Conservation (phyloP, 2,329 filamentous ascomycete genomes). For the Ophiosphaerella narmari region DNA sequence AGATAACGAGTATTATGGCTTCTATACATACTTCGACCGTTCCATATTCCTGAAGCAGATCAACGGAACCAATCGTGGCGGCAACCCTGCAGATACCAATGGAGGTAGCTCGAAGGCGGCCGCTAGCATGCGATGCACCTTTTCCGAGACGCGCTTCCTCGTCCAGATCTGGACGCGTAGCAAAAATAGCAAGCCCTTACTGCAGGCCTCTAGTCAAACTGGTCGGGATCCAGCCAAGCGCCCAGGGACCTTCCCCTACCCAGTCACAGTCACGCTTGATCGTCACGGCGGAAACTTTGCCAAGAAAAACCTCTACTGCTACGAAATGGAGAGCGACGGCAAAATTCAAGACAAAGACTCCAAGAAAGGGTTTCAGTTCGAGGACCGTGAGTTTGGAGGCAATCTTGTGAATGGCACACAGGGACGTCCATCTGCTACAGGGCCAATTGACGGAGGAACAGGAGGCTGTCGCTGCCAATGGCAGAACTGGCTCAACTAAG, state of each 20-base stretch:
- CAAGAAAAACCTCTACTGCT: constrained; percentile 65
- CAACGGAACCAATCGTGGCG: constrained; percentile 50
- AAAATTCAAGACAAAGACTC: constrained; percentile 46
- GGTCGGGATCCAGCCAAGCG: constrained; percentile 51
- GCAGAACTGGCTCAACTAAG: constrained; percentile 56
- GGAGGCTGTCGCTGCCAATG: constrained; percentile 66
- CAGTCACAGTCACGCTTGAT: constrained; percentile 63
- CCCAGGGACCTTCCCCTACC: constrained; percentile 65
- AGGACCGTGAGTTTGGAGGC: constrained; percentile 58
- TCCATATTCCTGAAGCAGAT: constrained; percentile 78
- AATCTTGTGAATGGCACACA: constrained; percentile 56
- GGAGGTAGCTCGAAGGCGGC: constrained; percentile 55
- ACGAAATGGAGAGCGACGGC: constrained; percentile 56
- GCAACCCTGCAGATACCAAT: constrained; percentile 52
- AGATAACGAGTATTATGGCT: constrained; percentile 85
- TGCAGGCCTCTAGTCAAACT: constrained; percentile 37
- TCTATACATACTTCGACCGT: constrained; percentile 90
- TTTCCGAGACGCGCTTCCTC: constrained; percentile 64
- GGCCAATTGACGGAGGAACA: constrained; percentile 61
- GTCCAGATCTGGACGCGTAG: constrained; percentile 66
- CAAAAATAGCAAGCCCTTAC: constrained; percentile 43
- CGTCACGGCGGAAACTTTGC: constrained; percentile 61
- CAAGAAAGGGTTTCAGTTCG: constrained; percentile 55
- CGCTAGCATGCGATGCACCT: constrained; percentile 60
- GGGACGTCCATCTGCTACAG: constrained; percentile 49